Evolutionary conservation across 306 rosid species (phyloP), one percentile per base, ranked within the genome.

Genomic region (Quillaja saponaria): DNA sequence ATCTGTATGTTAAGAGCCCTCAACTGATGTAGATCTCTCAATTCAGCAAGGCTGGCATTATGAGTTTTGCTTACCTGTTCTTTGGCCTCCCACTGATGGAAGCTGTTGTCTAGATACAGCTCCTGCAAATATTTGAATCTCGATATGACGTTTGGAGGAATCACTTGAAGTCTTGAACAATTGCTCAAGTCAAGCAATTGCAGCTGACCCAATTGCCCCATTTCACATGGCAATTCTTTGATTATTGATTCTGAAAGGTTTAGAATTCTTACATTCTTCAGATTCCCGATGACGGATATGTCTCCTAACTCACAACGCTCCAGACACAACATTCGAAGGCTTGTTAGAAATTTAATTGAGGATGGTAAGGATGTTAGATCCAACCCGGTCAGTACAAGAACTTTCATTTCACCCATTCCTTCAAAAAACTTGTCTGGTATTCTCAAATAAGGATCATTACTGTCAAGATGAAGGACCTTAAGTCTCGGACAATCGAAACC

Each of bases 181-280:
- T 20, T 13, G 0, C 55, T 59, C 21, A 81, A 61, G 67, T 85
- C 81, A 13, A 84, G 45, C 65, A 78, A 18, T 34, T 40, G 73
- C 1, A 85, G 61, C 19, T 55, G 63, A 34, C 41, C 31, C n/a
- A 84, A 33, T 3, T 75, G 69, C 34, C 56, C 65, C 13, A 84
- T 63, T 39, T 61, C 62, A 37, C 13, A 11, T 0, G 86, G 82
- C 28, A 84, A 65, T 9, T 37, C 35, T 16, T 58, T 42, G 6
- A 81, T 13, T 7, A 54, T 19, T 8, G 90, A 84, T 1, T 18
- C 0, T 39, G 59, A 1, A 52, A 81, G 11, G 70, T 82, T 75
- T 3, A 84, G 80, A 55, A 84, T 66, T 77, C 71, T 64, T 16
- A 84, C 64, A 19, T 49, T 74, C 18, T 39, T 65, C 45, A 84